Base-by-base conservation (phyloP, 2,329 filamentous ascomycete genomes). In the Aspergillus chevalieri region DNA sequence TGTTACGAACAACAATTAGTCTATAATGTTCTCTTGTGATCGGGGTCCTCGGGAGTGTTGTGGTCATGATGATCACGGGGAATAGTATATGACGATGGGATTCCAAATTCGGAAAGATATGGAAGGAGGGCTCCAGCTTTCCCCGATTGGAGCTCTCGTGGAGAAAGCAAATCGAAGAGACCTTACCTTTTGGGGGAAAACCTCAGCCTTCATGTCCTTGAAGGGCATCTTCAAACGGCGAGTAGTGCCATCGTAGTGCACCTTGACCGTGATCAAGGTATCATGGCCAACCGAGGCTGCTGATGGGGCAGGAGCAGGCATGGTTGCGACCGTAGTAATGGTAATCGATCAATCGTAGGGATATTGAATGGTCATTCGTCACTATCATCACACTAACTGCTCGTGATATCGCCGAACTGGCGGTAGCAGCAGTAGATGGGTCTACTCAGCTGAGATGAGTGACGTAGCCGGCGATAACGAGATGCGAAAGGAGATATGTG, bases 141-240 rank as follows among this genome's bases (percentile, higher is more conserved):
- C 49, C 55, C 57, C 59, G 60, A 52, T 59, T 57, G 63, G 63
- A 66, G 63, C 61, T 66, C 43, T 52, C 57, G 63, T 64, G 62
- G 62, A 62, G 58, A 22, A 22, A 51, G 17, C 8, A n/a, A n/a
- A 36, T 36, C 10, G 6, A n/a, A 8, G 8, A n/a, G 6, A 36
- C n/a, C 59, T 53, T 81, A 97, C 93, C 82, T 92, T 94, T 63
- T 83, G 77, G 61, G 91, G 89, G 36, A 98, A 81, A 43, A 83
- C 78, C 56, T 75, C 77, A 45, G 86, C 82, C 55, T 82, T 83
- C 49, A 97, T 84, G 59, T 97, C 92, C 66, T 85, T 84, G 65
- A 97, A 80, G 49, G 89, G 86, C 57, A 97, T 80, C 80, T 95
- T 96, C 76, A 94, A 87, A 61, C 90, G 87, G 64, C 87, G 84